These are phyloP conservation scores for Dendrostoma leiphaemia DNA, from an alignment of 2,329 filamentous ascomycete genomes.

Conservation along the genomic window DNA sequence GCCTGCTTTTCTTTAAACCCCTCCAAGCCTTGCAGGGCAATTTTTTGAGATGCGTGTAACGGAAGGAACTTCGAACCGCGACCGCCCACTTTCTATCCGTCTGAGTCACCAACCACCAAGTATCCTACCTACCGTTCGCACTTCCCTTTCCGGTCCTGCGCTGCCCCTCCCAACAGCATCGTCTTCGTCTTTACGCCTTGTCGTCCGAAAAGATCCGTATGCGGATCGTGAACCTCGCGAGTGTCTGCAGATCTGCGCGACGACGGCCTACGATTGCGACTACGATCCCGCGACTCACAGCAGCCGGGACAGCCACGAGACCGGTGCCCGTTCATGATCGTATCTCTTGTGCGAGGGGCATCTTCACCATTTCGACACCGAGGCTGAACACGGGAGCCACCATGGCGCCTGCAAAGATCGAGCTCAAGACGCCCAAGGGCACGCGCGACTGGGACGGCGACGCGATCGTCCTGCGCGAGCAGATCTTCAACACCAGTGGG, in stretches of 20 bases:
- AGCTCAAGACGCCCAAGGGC: constrained; percentile 27
- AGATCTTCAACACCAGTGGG: constrained; percentile 24
- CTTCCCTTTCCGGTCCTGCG: background rate
- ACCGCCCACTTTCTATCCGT: background rate
- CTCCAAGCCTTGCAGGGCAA: background rate
- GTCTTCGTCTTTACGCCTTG: background rate
- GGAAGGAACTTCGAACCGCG: background rate
- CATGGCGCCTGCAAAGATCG: constrained; percentile 18
- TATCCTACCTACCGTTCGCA: background rate
- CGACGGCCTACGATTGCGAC: background rate
- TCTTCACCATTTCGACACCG: background rate
- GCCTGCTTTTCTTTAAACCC: constrained; percentile 3
- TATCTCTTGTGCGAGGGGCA: background rate
- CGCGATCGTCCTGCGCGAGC: constrained; percentile 25
- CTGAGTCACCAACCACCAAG: background rate
- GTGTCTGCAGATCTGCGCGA: constrained; percentile 8
- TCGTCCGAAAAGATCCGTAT: constrained; percentile 5
- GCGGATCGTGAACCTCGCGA: constrained; percentile 6
- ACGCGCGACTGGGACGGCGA: constrained; percentile 27
- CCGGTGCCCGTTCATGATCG: background rate
- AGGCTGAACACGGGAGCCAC: background rate
- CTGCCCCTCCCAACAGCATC: too few species aligned
- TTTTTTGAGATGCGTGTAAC: constrained; percentile 2
- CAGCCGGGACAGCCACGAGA: background rate
- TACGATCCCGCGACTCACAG: too few species aligned